Percentiles rank a stretch among this genome's conserved stretches.
phyloP scores from a whole-genome alignment of 108 stramenopile species.

The Phaeodactylum tricornutum region DNA sequence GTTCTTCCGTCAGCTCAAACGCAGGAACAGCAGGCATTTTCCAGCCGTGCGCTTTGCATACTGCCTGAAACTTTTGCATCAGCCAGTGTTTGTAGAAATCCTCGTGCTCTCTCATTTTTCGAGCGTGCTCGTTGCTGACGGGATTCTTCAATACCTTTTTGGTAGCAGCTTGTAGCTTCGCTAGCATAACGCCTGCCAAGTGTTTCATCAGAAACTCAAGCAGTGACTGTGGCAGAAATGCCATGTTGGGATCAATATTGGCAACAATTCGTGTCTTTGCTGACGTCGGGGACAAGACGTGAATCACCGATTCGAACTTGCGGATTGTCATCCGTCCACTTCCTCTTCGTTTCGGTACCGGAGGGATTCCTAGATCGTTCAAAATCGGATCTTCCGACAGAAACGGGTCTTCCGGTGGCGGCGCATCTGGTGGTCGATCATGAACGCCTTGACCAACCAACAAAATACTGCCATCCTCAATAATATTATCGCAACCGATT shows the following conservation, averaged over 20 bases:
- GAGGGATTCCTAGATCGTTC: slow-evolving; percentile 48
- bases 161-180: slow-evolving; percentile 69
- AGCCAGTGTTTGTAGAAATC: slow-evolving; percentile 82
- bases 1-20: slow-evolving; percentile 53
- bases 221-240: slow-evolving; percentile 70
- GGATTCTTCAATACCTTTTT: slow-evolving; percentile 63
- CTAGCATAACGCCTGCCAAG: slow-evolving; percentile 77
- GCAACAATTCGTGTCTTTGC: slow-evolving; percentile 74
- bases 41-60: slow-evolving; percentile 75
- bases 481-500: slow-evolving; percentile 85
- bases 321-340: slow-evolving; percentile 70
- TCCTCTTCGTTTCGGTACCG: slow-evolving; percentile 51
- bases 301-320: slow-evolving; percentile 55
- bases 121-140: slow-evolving; percentile 59
- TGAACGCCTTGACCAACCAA: slow-evolving; percentile 69
- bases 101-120: slow-evolving; percentile 66
- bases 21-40: slow-evolving; percentile 61
- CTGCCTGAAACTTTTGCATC: slow-evolving; percentile 65
- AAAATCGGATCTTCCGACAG: slow-evolving; percentile 45
- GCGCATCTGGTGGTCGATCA: slow-evolving; percentile 29
- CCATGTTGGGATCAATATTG: slow-evolving; percentile 82
- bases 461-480: slow-evolving; percentile 70
- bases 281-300: slow-evolving; percentile 62
- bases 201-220: slow-evolving; percentile 88
- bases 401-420: slow-evolving; percentile 8